These are phyloP conservation scores for Apiotrichum akiyoshidainum DNA, from an alignment of 1,284 basidiomycete genomes.

Conservation along the genomic window DNA sequence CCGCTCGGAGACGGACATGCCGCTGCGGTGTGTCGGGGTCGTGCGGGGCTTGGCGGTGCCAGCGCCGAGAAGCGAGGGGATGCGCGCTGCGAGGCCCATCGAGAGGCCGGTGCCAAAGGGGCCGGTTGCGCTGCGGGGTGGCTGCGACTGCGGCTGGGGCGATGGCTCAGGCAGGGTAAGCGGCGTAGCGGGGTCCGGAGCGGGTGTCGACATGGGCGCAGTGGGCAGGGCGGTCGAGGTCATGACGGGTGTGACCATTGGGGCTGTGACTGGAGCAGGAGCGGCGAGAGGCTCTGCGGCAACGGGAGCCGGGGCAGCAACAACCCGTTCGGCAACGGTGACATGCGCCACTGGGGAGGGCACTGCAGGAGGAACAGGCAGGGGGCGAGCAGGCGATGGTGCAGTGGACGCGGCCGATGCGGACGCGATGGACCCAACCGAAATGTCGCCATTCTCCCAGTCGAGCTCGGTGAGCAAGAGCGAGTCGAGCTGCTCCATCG, in stretches of 20 bases:
- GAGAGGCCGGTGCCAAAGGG: too few species aligned
- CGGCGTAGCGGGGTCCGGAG: not conserved
- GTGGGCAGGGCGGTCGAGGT: not conserved
- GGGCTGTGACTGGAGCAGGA: not conserved
- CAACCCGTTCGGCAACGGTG: too few species aligned
- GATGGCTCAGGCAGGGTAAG: not conserved
- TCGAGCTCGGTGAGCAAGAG: not conserved
- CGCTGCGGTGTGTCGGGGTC: not conserved
- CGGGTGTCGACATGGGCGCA: not conserved
- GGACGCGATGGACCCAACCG: too few species aligned
- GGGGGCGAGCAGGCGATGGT: too few species aligned
- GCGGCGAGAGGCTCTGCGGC: not conserved
- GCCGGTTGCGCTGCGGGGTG: not conserved
- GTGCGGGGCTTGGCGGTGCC: not conserved
- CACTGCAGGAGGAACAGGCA: too few species aligned
- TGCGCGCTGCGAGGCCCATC: too few species aligned
- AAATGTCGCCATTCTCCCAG: not conserved
- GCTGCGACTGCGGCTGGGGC: not conserved
- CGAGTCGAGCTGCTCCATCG: not conserved
- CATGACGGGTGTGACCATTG: not conserved
- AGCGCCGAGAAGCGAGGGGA: too few species aligned
- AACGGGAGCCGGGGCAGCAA: too few species aligned
- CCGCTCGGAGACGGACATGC: not conserved
- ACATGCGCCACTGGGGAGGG: too few species aligned
- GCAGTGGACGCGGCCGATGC: too few species aligned